These are phyloP conservation scores for Berberis vulgaris DNA, from an alignment of 164 flowering plant species.

Conservation along the genomic window DNA sequence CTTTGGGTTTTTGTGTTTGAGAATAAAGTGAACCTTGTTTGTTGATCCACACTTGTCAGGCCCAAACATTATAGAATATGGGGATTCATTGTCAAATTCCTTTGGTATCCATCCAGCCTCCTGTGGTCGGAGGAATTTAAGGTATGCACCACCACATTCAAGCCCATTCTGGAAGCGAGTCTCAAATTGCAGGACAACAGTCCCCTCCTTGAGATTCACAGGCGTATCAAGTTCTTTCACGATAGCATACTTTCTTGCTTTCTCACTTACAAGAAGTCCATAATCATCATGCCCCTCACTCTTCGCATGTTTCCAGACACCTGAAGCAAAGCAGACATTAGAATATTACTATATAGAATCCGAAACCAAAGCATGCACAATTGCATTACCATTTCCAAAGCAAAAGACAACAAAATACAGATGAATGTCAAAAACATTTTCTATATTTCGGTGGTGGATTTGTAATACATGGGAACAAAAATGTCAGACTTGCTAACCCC, in stretches of 20 bases:
- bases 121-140: slow-evolving; percentile 94
- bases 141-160: slow-evolving; percentile 96
- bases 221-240: slow-evolving; percentile 75
- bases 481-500: too few species aligned
- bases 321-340: slow-evolving; percentile 25
- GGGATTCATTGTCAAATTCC: slow-evolving; percentile 85
- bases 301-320: slow-evolving; percentile 88
- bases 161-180: slow-evolving; percentile 86
- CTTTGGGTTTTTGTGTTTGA: slow-evolving; percentile 95
- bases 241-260: slow-evolving; percentile 91
- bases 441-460: background rate
- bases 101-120: slow-evolving; percentile 87
- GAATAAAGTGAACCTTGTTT: slow-evolving; percentile 90
- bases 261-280: slow-evolving; percentile 94
- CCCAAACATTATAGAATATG: slow-evolving; percentile 96
- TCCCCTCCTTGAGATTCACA: slow-evolving; percentile 55
- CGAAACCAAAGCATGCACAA: background rate
- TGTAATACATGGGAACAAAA: too few species aligned
- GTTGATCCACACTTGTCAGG: slow-evolving; percentile 96
- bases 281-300: slow-evolving; percentile 98
- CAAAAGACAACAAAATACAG: background rate
- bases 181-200: slow-evolving; percentile 82
- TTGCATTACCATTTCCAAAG: background rate
- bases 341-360: background rate
- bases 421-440: background rate